Conservation (phyloP, 345 rosid genomes). For the Syzygium grande region DNA sequence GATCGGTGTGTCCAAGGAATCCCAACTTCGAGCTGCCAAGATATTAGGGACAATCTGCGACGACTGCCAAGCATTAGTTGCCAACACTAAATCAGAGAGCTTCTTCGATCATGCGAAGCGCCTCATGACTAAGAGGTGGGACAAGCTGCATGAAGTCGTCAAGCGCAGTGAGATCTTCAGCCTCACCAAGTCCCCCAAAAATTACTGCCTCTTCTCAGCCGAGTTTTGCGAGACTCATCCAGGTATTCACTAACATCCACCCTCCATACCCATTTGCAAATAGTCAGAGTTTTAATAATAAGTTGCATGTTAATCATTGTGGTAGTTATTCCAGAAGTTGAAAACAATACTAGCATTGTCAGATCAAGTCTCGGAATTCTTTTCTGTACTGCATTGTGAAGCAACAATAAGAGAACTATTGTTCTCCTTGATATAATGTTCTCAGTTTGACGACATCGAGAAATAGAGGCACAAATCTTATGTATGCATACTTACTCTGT, state of each 20-base stretch:
- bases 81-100: conserved; percentile 15
- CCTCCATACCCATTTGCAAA: not conserved
- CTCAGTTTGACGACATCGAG: not conserved
- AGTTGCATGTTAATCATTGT: not conserved
- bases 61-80: conserved; percentile 8
- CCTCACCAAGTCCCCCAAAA: conserved; percentile 44
- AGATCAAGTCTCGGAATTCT: not conserved
- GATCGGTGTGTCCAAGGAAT: conserved; percentile 83
- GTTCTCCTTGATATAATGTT: not conserved
- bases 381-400: not conserved
- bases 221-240: conserved; percentile 38
- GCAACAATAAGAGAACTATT: not conserved
- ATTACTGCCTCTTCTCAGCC: conserved; percentile 52
- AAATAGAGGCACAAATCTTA: not conserved
- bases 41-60: conserved; percentile 42
- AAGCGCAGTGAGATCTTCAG: conserved; percentile 28
- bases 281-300: not conserved
- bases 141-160: conserved; percentile 41
- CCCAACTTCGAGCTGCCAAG: conserved; percentile 77
- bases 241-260: conserved; percentile 24
- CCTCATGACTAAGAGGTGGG: conserved; percentile 64
- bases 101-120: conserved; percentile 45
- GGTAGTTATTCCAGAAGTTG: not conserved
- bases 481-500: not conserved
- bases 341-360: not conserved